Evolutionary conservation across 1,139 yeast species (phyloP), one percentile per base, ranked within the genome.

Genomic region (Scheffersomyces insectosa): DNA sequence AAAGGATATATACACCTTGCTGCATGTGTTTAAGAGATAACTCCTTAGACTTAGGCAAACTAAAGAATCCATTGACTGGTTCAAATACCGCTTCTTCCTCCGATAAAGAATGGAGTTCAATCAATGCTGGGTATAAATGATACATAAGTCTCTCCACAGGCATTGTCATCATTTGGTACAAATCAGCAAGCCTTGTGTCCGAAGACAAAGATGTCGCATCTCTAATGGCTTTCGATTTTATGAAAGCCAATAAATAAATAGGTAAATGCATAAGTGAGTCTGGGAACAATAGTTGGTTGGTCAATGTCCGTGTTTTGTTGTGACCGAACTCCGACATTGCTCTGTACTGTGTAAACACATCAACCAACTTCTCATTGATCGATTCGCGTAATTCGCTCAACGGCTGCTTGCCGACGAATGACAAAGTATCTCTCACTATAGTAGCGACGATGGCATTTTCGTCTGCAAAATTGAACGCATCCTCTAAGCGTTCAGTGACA

Each of bases 381-480:
- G 84, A 77, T 42, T 79, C 79, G 44, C 93, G 75, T 38, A 90
- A 71, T 38, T 83, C 85, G 38, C 69, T 68, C 41, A 88, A 70
- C n/a, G 84, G 75, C 38, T 82, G 77, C 42, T 72, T 73, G 6
- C 86, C 86, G 38, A 86, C 61, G 46, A 81, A 80, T 7, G 82
- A 72, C 32, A 86, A 62, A 2, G 88, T 76, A 53, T 88, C 91
- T 50, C 93, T 80, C 2, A 88, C 72, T 42, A 91, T 74, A n/a
- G 95, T 70, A 34, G 88, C 79, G 37, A 83, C 70, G 3, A 88
- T 74, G 0, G 95, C 82, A 58, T 90, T 96, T 56, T 87, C 88
- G 60, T 91, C 96, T n/a, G 86, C 83, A 61, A 85, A 88, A 50
- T 83, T 80, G 67, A 88, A 87, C 3, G 88, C 85, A 43, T 86